phyloP scores from a whole-genome alignment of 2,329 filamentous ascomycete genomes.

The Monosporascus sp. region DNA sequence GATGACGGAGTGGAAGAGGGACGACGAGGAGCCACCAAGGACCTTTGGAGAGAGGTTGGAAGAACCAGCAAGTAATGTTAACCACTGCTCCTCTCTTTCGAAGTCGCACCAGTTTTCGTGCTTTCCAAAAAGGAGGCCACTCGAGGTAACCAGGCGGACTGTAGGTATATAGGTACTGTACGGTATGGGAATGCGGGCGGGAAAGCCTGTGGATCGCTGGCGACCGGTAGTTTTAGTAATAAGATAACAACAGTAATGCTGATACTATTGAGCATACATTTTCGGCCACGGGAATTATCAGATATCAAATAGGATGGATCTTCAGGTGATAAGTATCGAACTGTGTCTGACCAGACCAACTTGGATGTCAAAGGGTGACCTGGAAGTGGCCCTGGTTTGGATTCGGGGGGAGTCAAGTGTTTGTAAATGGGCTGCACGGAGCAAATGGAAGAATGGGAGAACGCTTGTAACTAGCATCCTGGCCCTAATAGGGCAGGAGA shows the following conservation, averaged over 20 bases:
- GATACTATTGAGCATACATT: background rate
- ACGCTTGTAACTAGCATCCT: slow-evolving; percentile 4
- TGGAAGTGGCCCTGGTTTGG: background rate
- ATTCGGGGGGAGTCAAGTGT: background rate
- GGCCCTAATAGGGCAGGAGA: slow-evolving; percentile 21
- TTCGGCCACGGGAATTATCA: background rate
- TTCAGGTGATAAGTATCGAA: background rate
- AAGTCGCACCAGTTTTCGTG: no score
- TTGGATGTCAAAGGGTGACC: background rate
- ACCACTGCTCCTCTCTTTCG: no score
- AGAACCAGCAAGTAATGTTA: no score
- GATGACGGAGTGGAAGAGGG: background rate
- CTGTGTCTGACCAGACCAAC: background rate
- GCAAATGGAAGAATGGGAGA: slow-evolving; percentile 2
- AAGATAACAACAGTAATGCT: background rate
- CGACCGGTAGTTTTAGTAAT: background rate
- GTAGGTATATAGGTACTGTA: no score
- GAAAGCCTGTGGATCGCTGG: background rate
- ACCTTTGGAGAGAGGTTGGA: no score
- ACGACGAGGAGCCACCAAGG: background rate
- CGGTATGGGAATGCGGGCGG: background rate
- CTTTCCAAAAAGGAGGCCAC: no score
- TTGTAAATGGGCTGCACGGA: slow-evolving; percentile 2
- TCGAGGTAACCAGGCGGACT: no score
- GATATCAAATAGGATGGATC: background rate